phyloP scores from a whole-genome alignment of 1,139 yeast genomes.

The Meyerozyma athensensis region DNA sequence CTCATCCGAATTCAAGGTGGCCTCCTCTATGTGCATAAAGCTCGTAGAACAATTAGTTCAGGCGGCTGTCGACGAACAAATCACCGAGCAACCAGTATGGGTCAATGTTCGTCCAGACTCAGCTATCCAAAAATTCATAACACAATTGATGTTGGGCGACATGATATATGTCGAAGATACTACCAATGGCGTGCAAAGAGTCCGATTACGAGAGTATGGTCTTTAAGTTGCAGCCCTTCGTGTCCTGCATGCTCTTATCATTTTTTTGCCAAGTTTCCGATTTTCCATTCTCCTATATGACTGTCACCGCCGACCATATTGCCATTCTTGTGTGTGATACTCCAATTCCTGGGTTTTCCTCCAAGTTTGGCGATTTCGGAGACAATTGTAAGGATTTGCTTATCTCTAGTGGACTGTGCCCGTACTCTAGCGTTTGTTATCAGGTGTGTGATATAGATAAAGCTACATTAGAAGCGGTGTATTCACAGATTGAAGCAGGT shows the following conservation, averaged over 20 bases:
- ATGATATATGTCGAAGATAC: neutral
- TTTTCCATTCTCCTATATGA: slow-evolving; percentile 7
- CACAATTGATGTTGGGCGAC: neutral
- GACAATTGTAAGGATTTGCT: slow-evolving; percentile 38
- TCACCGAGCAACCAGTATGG: slow-evolving; percentile 1
- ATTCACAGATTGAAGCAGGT: slow-evolving; percentile 16
- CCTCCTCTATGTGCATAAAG: neutral
- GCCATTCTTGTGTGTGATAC: slow-evolving; percentile 48
- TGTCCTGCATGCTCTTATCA: slow-evolving; percentile 1
- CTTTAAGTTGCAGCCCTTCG: neutral
- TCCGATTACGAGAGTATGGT: neutral
- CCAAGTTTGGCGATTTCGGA: slow-evolving; percentile 48
- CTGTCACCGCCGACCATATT: slow-evolving; percentile 20
- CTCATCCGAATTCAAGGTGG: neutral
- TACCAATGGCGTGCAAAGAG: neutral
- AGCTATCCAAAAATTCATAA: neutral
- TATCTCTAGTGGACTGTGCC: slow-evolving; percentile 10
- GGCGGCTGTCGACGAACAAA: neutral
- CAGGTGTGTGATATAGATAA: slow-evolving; percentile 6
- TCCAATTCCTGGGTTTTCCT: slow-evolving; percentile 26
- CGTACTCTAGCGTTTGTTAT: slow-evolving; percentile 5
- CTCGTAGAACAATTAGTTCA: neutral
- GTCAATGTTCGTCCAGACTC: neutral
- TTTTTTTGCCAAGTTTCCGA: neutral
- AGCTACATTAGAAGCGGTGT: slow-evolving; percentile 12